Conservation (phyloP, 208 protist genomes). For the Acanthamoeba triangularis region DNA sequence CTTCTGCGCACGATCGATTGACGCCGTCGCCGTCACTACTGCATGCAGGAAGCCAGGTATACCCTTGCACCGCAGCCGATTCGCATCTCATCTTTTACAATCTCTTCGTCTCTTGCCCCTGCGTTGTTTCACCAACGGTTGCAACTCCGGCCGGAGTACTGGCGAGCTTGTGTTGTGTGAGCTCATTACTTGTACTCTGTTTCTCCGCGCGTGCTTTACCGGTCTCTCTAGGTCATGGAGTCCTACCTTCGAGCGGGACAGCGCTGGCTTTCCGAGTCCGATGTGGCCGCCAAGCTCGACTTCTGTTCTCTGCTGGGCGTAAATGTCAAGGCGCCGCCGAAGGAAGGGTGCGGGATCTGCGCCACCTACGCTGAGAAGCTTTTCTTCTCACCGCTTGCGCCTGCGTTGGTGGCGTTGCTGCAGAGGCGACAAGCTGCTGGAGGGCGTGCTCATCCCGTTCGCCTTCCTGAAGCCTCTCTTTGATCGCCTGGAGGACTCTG, state of each 20-base stretch:
- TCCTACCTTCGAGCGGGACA: background rate
- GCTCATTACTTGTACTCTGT: background rate
- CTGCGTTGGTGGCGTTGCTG: too few species aligned
- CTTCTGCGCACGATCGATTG: background rate
- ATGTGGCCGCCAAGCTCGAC: conserved; percentile 40
- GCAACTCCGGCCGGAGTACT: background rate
- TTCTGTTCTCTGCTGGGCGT: conserved; percentile 35
- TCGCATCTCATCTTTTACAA: background rate
- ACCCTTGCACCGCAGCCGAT: background rate
- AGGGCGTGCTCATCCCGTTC: conserved; percentile 22
- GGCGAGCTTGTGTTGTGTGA: background rate
- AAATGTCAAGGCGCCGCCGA: conserved; percentile 6
- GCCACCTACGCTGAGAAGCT: background rate
- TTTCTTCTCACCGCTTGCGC: background rate
- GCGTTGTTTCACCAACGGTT: background rate
- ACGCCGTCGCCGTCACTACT: background rate
- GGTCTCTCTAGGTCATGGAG: background rate
- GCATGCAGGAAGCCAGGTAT: background rate
- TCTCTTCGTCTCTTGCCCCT: background rate
- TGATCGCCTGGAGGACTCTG: background rate
- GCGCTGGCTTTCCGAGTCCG: conserved; percentile 7
- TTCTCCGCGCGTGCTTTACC: background rate
- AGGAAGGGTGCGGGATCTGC: conserved; percentile 48
- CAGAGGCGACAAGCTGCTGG: background rate
- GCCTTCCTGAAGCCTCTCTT: conserved; percentile 59